Percentiles rank a stretch among this genome's conserved stretches.
Evolutionary conservation across 495 filamentous ascomycete species (phyloP).

Genomic region (Neurospora terricola): DNA sequence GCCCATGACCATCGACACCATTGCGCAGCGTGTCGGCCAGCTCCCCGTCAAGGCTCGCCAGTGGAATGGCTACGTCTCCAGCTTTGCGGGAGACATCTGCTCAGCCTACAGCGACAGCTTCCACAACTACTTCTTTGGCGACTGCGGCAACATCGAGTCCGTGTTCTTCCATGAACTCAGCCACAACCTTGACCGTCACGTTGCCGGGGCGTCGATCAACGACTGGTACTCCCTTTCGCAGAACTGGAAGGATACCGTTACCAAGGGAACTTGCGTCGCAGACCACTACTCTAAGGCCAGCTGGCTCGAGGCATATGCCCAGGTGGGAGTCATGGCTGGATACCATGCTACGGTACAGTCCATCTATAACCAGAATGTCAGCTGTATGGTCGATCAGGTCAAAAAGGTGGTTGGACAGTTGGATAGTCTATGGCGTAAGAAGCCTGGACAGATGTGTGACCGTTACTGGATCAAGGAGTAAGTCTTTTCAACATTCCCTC

Average conservation of each 20-base stretch:
- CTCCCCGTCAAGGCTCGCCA: background rate
- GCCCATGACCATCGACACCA: background rate
- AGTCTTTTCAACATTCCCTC: background rate
- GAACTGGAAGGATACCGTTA: background rate
- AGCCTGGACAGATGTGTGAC: background rate
- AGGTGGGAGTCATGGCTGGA: background rate
- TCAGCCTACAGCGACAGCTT: background rate
- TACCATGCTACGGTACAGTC: background rate
- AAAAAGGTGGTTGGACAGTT: background rate
- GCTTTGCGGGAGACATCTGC: background rate
- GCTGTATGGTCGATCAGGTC: background rate
- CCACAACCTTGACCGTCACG: background rate
- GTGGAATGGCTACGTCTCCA: background rate
- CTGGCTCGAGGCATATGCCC: background rate
- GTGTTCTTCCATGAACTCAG: background rate
- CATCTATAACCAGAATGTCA: background rate
- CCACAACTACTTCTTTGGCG: background rate
- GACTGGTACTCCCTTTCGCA: background rate
- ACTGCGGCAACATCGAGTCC: background rate
- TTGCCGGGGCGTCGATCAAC: background rate
- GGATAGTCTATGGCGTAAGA: background rate
- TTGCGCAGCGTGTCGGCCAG: background rate
- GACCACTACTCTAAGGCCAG: background rate
- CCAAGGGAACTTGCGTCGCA: background rate
- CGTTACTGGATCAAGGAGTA: background rate